These are phyloP conservation scores for Cryphonectria parasitica DNA, from an alignment of 2,329 filamentous ascomycete genomes.

Conservation along the genomic window DNA sequence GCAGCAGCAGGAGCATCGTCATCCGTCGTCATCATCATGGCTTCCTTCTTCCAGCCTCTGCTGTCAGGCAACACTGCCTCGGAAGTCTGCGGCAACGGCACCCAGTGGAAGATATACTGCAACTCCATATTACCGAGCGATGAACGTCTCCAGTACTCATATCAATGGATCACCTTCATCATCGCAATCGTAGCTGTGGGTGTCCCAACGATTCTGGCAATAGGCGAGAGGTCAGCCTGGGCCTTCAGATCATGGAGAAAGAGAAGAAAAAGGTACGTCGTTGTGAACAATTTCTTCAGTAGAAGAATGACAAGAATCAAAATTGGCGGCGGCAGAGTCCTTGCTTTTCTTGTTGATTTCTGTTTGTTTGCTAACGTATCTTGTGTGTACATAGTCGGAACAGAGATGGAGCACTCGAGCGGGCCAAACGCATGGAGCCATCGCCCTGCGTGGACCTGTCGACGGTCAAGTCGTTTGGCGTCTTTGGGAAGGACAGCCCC, in stretches of 20 bases:
- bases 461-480: conserved; percentile 29
- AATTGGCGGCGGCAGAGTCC: neutral
- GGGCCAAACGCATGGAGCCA: conserved; percentile 24
- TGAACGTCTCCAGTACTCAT: conserved; percentile 33
- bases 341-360: neutral
- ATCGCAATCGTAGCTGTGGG: conserved; percentile 34
- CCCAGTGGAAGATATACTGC: conserved; percentile 36
- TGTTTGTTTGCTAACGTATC: conserved; percentile 8
- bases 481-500: conserved; percentile 29
- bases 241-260: conserved; percentile 19
- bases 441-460: conserved; percentile 27
- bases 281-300: neutral
- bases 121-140: conserved; percentile 35
- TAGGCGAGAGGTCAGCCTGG: conserved; percentile 16
- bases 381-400: conserved; percentile 13
- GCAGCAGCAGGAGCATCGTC: neutral
- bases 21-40: conserved; percentile 33
- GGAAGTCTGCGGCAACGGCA: conserved; percentile 30
- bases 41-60: conserved; percentile 41
- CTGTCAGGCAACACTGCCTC: conserved; percentile 37
- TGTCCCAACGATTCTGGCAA: conserved; percentile 31
- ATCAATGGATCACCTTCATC: conserved; percentile 37
- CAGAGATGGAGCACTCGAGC: conserved; percentile 17
- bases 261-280: conserved; percentile 28
- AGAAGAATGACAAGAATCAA: neutral